These are phyloP conservation scores for Pyrrhoderma lamaoense DNA, from an alignment of 1,284 basidiomycete species.

Conservation along the genomic window DNA sequence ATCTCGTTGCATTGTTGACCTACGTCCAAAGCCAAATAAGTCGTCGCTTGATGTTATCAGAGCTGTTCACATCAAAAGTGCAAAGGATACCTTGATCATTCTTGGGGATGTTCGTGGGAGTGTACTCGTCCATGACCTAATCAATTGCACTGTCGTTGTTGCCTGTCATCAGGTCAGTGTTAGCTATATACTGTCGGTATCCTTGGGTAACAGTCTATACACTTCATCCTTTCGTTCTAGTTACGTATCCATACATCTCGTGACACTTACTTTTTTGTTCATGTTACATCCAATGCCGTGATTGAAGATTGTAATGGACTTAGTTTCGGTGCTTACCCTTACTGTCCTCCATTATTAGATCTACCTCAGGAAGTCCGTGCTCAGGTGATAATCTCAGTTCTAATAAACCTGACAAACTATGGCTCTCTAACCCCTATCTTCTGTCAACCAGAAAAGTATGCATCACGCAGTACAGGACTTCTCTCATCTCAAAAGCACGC, in stretches of 20 bases:
- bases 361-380: slow-evolving; percentile 2
- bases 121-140: slow-evolving; percentile 57
- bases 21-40: slow-evolving; percentile 30
- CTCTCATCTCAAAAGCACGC: slow-evolving; percentile 65
- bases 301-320: slow-evolving; percentile 65
- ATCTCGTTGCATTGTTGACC: slow-evolving; percentile 59
- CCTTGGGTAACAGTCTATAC: background rate
- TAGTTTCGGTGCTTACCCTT: slow-evolving; percentile 54
- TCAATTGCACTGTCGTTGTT: slow-evolving; percentile 52
- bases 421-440: slow-evolving; percentile 17
- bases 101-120: slow-evolving; percentile 61
- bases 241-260: slow-evolving; percentile 74
- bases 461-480: slow-evolving; percentile 58
- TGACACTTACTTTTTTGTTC: slow-evolving; percentile 52
- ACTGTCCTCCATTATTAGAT: background rate
- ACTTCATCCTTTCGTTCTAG: slow-evolving; percentile 31
- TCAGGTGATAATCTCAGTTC: background rate
- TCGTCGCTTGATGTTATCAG: slow-evolving; percentile 22
- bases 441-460: slow-evolving; percentile 2
- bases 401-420: background rate
- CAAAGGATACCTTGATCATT: slow-evolving; percentile 51
- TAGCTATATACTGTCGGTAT: background rate
- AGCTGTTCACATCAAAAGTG: slow-evolving; percentile 55
- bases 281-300: slow-evolving; percentile 60
- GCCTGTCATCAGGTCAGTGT: slow-evolving; percentile 66